Conservation (phyloP, 192 early-diverging fungal species). For the Coemansia sp. region DNA sequence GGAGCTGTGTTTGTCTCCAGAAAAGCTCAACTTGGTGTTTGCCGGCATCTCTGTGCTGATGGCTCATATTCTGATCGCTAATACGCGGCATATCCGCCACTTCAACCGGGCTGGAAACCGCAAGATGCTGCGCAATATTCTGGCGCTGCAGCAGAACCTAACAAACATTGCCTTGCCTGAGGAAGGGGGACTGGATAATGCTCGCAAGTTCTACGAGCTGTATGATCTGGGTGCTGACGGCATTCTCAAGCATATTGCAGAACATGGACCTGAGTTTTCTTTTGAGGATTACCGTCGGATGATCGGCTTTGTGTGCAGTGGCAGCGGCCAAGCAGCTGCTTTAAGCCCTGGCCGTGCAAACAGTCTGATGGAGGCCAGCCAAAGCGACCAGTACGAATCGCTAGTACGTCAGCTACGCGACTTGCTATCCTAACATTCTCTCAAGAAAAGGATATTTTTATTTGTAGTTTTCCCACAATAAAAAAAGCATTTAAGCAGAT, state of each 20-base stretch:
- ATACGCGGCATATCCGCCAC: conserved; percentile 66
- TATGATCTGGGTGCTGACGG: conserved; percentile 61
- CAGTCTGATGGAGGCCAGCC: conserved; percentile 28
- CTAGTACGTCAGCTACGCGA: conserved; percentile 37
- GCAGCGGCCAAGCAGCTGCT: conserved; percentile 26
- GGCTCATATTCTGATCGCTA: conserved; percentile 63
- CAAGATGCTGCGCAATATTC: conserved; percentile 80
- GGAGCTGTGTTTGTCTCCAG: conserved; percentile 57
- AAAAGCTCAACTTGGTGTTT: conserved; percentile 74
- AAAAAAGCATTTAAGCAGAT: too few relatives aligned
- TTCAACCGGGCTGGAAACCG: conserved; percentile 66
- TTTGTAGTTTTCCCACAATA: too few relatives aligned
- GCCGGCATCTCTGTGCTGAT: conserved; percentile 78
- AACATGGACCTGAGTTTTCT: conserved; percentile 60
- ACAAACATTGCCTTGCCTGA: conserved; percentile 70
- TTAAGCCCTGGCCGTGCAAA: conserved; percentile 21
- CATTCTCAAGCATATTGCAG: conserved; percentile 59
- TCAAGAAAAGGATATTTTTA: too few relatives aligned
- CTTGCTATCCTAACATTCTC: conserved; percentile 16
- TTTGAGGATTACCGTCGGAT: conserved; percentile 82
- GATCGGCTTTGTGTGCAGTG: conserved; percentile 66
- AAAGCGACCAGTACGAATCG: conserved; percentile 29
- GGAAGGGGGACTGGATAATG: conserved; percentile 66
- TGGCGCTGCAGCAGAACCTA: conserved; percentile 84
- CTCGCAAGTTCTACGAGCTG: conserved; percentile 73